Base-by-base conservation (phyloP, 164 flowering plant species). In the Warburgia ugandensis region DNA sequence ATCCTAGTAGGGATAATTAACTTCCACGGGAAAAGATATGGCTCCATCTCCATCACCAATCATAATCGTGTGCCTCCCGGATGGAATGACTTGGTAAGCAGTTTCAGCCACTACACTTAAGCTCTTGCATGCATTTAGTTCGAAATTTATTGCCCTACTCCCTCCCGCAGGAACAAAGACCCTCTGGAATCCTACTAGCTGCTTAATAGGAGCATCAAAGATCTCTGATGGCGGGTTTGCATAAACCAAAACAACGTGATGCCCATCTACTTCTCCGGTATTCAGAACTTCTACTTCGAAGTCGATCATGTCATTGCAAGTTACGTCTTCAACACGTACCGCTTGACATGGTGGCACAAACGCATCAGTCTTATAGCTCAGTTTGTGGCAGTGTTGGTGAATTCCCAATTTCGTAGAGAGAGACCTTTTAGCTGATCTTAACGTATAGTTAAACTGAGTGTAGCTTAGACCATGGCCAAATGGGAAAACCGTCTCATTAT, bases 391-490 rank as follows among this genome's bases (percentile, higher is more conserved):
- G 26, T 17, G 25, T 21, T 20, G 46, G 26, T 19, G 4, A 2
- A 8, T 8, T 19, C 21, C 8, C 45, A 42, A 16, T 13, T 42
- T 42, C 8, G 46, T 42, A 13, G 0, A 3, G 46, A 42, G 22
- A 3, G 2, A 3, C 2, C 19, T 42, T 14, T 8, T 13, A 0
- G 46, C 6, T 5, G 6, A 3, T 10, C 17, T n/a, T 19, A 28
- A 23, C 12, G 17, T 43, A 59, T 55, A 56, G 20, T 7, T 43
- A 63, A 58, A 75, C 0, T 9, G 41, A 28, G 75, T 45, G 60
- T 73, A 76, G 50, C 73, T 73, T 5, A 73, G 59, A 1, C 80
- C 80, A 23, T 62, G 35, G 7, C 73, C 77, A 29, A 69, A 75
- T 22, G 69, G 67, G 32, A 50, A 77, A 1, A 67, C 59, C 0